These are phyloP conservation scores for Sambucus nigra DNA, from an alignment of 129 eudicot species.

Conservation along the genomic window DNA sequence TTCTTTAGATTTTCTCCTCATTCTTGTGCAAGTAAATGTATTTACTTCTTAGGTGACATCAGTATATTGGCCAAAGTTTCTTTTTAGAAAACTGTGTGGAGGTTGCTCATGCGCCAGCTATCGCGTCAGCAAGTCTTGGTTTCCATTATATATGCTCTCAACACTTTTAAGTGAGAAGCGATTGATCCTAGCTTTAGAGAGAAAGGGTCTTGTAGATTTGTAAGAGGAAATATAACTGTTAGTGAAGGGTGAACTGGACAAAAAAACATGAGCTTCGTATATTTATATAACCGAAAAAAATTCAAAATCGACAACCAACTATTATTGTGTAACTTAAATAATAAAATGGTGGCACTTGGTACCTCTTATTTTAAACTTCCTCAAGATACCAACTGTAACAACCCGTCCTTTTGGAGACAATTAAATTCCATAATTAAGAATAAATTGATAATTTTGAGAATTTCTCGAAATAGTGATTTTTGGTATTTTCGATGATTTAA, in stretches of 20 bases:
- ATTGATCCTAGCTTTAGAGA: constrained; percentile 72
- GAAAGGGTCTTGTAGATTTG: constrained; percentile 47
- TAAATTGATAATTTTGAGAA: too few relatives aligned
- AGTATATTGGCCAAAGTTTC: constrained; percentile 15
- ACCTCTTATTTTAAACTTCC: too few relatives aligned
- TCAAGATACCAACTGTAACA: too few relatives aligned
- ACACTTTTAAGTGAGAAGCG: constrained; percentile 16
- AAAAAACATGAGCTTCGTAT: too few relatives aligned
- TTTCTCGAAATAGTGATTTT: too few relatives aligned
- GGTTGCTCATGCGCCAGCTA: constrained; percentile 79
- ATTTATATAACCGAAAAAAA: too few relatives aligned
- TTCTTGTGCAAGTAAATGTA: constrained; percentile 32
- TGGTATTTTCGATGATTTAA: too few relatives aligned
- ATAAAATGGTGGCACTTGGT: too few relatives aligned
- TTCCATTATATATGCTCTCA: constrained; percentile 24
- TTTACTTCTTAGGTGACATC: constrained; percentile 6
- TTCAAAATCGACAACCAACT: too few relatives aligned
- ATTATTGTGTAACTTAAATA: too few relatives aligned
- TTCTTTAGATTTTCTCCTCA: constrained; percentile 22
- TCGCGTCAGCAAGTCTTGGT: constrained; percentile 53
- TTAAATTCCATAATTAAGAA: too few relatives aligned
- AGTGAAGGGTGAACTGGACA: constrained; percentile 43
- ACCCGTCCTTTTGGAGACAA: too few relatives aligned
- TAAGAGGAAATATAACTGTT: constrained; percentile 59
- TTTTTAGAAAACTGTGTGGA: constrained; percentile 67